Evolutionary conservation across 2,329 filamentous ascomycete species (phyloP), one percentile per base, ranked within the genome.

Genomic region (Dichotomopilus funicola): DNA sequence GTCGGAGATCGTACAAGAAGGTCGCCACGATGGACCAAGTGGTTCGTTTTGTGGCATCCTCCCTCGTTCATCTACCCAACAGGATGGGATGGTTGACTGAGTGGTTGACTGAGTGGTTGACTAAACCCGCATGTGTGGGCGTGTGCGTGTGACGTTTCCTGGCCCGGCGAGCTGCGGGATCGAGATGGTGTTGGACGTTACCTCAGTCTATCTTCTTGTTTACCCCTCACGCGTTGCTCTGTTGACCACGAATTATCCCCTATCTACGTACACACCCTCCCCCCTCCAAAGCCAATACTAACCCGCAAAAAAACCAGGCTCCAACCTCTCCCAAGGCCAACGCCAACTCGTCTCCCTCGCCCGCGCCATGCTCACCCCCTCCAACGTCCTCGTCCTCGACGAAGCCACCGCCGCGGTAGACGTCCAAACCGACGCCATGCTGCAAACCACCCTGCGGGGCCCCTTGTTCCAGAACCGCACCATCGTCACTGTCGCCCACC

Each of bases 401-500:
- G 94, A 99, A 79, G 94, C 95, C 56, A 99, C 94, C 35, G 91
- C 91, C 63, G 82, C 78, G 31, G 81, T 86, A 9, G 82, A 87
- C 67, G 77, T 87, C 43, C 79, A 87, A 72, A 87, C 84, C 31
- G 84, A 87, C 66, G 81, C 81, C 53, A 75, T 86, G 73, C 73
- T 87, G 53, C 84, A 87, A 72, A 72, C 73, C 48, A 87, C 84
- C 33, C 74, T 86, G 54, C 78, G 83, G 37, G 80, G 80, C 38
- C 78, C 81, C 27, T 70, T 86, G 12, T 99, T 99, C 74, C 80
- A 86, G 59, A 90, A 96, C 72, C 85, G 90, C 53, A 99, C 94
- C 40, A 97, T 99, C 71, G 95, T 99, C 71, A 99, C 94, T 1
- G 96, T 99, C 66, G 94, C 94, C 33, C 94, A 99, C 75, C 86